These are phyloP conservation scores for Phyllostachys edulis DNA, from an alignment of 176 grass and related monocot species.

Conservation along the genomic window DNA sequence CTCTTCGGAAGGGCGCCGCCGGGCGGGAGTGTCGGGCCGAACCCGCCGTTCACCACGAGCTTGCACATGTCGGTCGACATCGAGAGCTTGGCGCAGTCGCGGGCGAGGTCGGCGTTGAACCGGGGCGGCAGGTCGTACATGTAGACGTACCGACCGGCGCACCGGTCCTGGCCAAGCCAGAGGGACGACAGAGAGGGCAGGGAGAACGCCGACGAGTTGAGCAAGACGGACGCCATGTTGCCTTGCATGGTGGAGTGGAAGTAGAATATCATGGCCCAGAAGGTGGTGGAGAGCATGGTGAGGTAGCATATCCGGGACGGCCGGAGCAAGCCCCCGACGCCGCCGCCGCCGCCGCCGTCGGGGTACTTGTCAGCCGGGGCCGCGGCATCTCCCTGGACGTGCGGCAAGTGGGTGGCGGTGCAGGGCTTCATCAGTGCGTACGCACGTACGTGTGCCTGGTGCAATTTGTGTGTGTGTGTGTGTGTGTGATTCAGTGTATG, in stretches of 20 bases:
- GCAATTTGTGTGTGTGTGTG: neutral
- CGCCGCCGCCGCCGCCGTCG: neutral
- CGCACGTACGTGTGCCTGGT: neutral
- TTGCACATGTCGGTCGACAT: constrained; percentile 42
- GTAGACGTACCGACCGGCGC: constrained; percentile 48
- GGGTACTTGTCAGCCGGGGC: neutral
- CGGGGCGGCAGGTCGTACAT: constrained; percentile 56
- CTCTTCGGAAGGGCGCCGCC: constrained; percentile 4
- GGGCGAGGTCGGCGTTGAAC: constrained; percentile 55
- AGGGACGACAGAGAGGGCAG: neutral
- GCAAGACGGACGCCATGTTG: neutral
- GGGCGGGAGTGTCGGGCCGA: constrained; percentile 19
- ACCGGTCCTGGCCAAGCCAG: neutral
- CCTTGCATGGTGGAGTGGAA: neutral
- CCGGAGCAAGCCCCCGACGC: neutral
- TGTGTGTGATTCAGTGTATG: too few species aligned
- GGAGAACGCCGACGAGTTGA: constrained; percentile 26
- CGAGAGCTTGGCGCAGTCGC: constrained; percentile 28
- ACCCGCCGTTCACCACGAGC: constrained; percentile 41
- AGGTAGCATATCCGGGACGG: constrained; percentile 20
- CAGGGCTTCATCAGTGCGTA: neutral
- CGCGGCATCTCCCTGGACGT: neutral
- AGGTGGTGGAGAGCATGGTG: neutral
- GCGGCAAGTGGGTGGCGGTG: too few species aligned
- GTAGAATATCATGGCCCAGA: constrained; percentile 23